phyloP scores from a whole-genome alignment of 1,284 basidiomycete genomes.

The Marasmius tenuissimus region DNA sequence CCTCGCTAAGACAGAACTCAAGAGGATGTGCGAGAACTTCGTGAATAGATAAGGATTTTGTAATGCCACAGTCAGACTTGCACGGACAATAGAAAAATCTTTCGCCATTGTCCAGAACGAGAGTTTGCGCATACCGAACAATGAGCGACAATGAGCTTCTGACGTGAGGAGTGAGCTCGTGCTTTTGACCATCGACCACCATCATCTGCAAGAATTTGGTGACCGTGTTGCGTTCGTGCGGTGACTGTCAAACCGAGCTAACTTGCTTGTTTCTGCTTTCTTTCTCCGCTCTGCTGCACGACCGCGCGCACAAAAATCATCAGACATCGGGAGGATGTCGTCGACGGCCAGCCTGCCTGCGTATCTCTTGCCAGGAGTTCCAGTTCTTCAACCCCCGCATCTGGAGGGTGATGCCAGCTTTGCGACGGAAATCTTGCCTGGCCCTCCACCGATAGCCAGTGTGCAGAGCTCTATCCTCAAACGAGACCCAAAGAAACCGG shows the following conservation, averaged over 20 bases:
- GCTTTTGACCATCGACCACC: neutral
- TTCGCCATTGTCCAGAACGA: too few species aligned
- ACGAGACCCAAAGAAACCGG: constrained; percentile 74
- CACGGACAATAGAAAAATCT: too few species aligned
- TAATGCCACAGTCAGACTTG: too few species aligned
- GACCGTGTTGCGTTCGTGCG: neutral
- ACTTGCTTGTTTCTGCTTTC: neutral
- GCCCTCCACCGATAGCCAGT: constrained; percentile 69
- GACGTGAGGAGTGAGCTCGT: neutral
- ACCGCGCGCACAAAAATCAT: neutral
- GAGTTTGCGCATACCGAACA: too few species aligned
- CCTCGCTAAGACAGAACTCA: too few species aligned
- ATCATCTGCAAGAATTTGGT: neutral
- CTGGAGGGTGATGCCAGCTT: constrained; percentile 74
- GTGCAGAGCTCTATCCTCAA: constrained; percentile 64
- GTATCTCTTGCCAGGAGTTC: constrained; percentile 66
- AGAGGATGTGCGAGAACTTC: too few species aligned
- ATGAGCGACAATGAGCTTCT: neutral
- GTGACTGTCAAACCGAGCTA: neutral
- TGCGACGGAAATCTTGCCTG: constrained; percentile 83
- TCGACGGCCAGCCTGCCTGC: constrained; percentile 67
- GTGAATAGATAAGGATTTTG: too few species aligned
- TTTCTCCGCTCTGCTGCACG: neutral
- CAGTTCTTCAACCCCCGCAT: constrained; percentile 71
- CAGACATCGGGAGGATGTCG: constrained; percentile 42